Evolutionary conservation across 805 yeast species (phyloP), one percentile per base, ranked within the genome.

Genomic region (Candida mattraensis): DNA sequence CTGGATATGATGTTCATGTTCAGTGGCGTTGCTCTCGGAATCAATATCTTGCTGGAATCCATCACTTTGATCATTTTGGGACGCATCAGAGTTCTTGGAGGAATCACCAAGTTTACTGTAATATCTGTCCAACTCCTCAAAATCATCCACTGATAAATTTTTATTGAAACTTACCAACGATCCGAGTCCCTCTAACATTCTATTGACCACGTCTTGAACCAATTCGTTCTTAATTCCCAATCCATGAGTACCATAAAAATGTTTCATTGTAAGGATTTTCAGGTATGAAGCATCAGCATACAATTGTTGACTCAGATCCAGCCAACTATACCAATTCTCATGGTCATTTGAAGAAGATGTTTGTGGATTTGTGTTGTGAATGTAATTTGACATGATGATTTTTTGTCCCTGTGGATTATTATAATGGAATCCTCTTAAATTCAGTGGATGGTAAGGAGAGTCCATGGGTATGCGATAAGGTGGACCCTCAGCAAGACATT

Each of bases 281-380:
- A 71, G 34, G 56, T 58, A 28, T 50, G 58, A 29, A 54, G 70
- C 53, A 63, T 63, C 53, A 45, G 61, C 58, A 44, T 69, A 71
- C 27, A 60, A 18, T 28, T 62, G 67, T 22, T 63, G 67, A 10
- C 64, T 56, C 26, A 63, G 37, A 44, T 62, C 67, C 31, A 51
- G 45, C 66, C 66, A 62, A 23, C 64, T 57, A 36, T 54, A 60
- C 58, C 62, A 61, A 21, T 58, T 48, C 5, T 52, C 55, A 11
- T 38, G 38, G 28, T 58, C 58, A 31, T 51, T 43, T 2, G 37
- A 13, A 4, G 40, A 42, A 5, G 52, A 35, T 3, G 56, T 48
- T 26, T 42, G 44, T 8, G 53, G 49, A 23, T 51, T 49, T 1
- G 56, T 53, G 25, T 46, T 47, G 22, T 54, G 57, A 17, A 53